These are phyloP conservation scores for Camelina sativa DNA, from an alignment of 345 rosid species.

Conservation along the genomic window DNA sequence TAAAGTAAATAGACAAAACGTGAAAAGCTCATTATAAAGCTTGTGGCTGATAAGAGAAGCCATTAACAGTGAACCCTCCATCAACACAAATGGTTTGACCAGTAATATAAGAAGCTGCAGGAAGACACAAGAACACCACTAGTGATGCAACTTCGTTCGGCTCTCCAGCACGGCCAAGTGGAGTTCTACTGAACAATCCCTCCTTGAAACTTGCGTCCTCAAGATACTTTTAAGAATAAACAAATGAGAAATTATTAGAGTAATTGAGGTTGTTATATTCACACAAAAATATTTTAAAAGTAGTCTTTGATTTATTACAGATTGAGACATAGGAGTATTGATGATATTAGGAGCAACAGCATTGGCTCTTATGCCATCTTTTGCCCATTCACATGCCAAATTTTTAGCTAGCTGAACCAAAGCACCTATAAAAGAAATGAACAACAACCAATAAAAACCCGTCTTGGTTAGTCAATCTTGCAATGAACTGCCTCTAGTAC, in stretches of 20 bases:
- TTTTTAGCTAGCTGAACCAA: conserved; percentile 56
- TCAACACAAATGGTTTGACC: neutral
- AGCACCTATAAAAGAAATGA: conserved; percentile 47
- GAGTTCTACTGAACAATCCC: neutral
- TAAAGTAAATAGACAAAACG: neutral
- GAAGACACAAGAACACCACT: neutral
- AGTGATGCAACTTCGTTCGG: neutral
- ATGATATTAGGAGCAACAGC: conserved; percentile 56
- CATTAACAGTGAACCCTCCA: neutral
- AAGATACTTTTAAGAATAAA: neutral
- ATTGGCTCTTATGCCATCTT: conserved; percentile 62
- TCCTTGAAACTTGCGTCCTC: neutral
- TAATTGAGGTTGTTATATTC: neutral
- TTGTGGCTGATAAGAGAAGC: neutral
- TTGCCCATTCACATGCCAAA: conserved; percentile 82
- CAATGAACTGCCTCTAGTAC: neutral
- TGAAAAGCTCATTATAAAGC: neutral
- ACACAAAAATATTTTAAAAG: too few relatives aligned
- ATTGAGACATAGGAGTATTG: conserved; percentile 46
- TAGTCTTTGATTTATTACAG: neutral
- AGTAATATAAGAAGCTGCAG: neutral
- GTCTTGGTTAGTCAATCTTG: conserved; percentile 8
- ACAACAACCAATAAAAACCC: neutral
- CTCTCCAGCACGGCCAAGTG: neutral
- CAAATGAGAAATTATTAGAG: neutral